A percentile compares a stretch with the other conserved stretches of the same genome.
Evolutionary conservation across 139 green algal species (phyloP).

Genomic region (Astrephomene gubernaculifera): DNA sequence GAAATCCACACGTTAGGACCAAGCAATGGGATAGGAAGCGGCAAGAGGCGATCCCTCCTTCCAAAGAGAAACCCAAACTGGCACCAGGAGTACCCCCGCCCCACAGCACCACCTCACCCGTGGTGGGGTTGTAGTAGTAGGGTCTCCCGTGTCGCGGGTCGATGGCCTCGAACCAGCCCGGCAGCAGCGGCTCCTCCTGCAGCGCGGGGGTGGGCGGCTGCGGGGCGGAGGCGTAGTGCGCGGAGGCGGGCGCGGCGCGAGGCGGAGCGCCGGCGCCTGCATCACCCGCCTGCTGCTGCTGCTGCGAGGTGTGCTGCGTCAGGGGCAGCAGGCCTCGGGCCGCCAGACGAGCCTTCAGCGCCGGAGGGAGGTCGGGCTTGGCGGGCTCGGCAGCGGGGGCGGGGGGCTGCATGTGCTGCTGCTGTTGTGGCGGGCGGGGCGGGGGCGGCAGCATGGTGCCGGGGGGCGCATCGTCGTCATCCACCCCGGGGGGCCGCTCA

Average conservation of each 20-base stretch:
- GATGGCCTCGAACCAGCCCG: conserved; percentile 75
- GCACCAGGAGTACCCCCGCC: neutral
- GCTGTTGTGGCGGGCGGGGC: neutral
- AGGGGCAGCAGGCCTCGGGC: conserved; percentile 67
- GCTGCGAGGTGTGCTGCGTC: neutral
- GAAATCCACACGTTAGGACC: neutral
- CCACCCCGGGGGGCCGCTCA: neutral
- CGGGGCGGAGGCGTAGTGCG: conserved; percentile 27
- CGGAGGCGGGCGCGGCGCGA: neutral
- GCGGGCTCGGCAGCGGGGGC: neutral
- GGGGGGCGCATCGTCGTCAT: conserved; percentile 33
- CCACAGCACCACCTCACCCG: conserved; percentile 55
- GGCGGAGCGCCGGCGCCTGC: neutral
- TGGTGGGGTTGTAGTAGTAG: conserved; percentile 81
- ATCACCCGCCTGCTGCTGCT: neutral
- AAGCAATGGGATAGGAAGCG: too few species aligned
- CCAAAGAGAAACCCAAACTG: neutral
- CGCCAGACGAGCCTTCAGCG: conserved; percentile 64
- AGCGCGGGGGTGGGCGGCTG: conserved; percentile 19
- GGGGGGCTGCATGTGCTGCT: neutral
- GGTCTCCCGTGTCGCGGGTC: conserved; percentile 72
- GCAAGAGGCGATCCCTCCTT: neutral
- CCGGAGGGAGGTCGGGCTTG: conserved; percentile 67
- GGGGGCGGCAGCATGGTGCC: conserved; percentile 32
- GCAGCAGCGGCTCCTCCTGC: conserved; percentile 56